These are phyloP conservation scores for Agastache rugosa DNA, from an alignment of 257 asterid genomes.

Conservation along the genomic window DNA sequence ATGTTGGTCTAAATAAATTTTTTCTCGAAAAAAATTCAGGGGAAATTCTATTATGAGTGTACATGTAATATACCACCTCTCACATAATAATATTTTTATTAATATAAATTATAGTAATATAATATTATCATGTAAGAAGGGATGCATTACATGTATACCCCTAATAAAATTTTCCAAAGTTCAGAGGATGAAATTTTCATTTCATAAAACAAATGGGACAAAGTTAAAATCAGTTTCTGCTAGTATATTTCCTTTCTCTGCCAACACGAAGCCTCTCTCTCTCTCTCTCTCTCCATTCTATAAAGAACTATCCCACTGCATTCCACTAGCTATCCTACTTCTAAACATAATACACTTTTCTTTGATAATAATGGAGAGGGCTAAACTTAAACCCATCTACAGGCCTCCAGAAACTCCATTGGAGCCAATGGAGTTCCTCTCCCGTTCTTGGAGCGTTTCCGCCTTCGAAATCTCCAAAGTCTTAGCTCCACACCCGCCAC, in stretches of 20 bases:
- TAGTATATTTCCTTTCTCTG: slow-evolving; percentile 36
- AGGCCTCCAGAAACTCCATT: slow-evolving; percentile 85
- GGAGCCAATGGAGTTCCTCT: slow-evolving; percentile 96
- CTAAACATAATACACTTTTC: neutral
- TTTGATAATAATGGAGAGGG: slow-evolving; percentile 57
- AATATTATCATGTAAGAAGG: no score
- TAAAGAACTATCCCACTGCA: slow-evolving; percentile 26
- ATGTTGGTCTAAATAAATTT: neutral
- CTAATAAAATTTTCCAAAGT: neutral
- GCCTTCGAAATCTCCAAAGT: slow-evolving; percentile 83
- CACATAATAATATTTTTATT: no score
- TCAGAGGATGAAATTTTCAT: slow-evolving; percentile 31
- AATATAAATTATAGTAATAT: no score
- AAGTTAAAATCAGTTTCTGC: slow-evolving; percentile 37
- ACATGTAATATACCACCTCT: no score
- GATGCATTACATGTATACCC: no score
- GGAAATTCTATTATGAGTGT: no score
- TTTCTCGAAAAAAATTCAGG: no score
- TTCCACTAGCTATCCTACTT: slow-evolving; percentile 1
- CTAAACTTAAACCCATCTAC: slow-evolving; percentile 52
- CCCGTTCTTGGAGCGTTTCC: slow-evolving; percentile 95
- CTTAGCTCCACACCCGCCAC: slow-evolving; percentile 51
- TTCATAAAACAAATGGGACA: slow-evolving; percentile 36
- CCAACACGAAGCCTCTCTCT: slow-evolving; percentile 30
- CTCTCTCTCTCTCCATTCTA: slow-evolving; percentile 32